phyloP scores from a whole-genome alignment of 176 grass and related monocot genomes.

The Hordeum vulgare region DNA sequence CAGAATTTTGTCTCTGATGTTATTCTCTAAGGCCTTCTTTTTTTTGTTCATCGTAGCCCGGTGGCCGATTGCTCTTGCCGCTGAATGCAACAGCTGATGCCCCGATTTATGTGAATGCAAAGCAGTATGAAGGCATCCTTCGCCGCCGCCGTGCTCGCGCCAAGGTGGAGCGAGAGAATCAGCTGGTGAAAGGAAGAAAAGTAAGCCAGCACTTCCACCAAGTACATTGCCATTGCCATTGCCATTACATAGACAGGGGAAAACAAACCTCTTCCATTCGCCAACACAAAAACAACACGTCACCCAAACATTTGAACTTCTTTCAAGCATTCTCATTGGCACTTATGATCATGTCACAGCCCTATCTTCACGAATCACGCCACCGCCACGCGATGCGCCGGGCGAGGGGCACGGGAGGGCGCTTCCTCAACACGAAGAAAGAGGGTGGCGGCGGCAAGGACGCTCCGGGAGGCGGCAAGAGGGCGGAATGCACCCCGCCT shows the following conservation, averaged over 20 bases:
- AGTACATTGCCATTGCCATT: not conserved
- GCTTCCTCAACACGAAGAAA: constrained; percentile 93
- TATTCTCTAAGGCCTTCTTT: not conserved
- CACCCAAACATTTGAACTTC: not conserved
- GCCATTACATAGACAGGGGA: not conserved
- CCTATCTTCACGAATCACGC: constrained; percentile 84
- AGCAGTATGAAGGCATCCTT: constrained; percentile 89
- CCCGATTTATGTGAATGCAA: constrained; percentile 85
- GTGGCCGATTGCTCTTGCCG: constrained; percentile 67
- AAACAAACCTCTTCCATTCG: not conserved
- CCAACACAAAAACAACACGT: not conserved
- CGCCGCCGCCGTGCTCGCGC: constrained; percentile 83
- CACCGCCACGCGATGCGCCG: constrained; percentile 91
- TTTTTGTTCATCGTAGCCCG: constrained; percentile 23
- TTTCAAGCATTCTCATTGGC: not conserved
- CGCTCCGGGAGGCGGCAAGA: not conserved
- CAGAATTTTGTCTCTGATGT: not conserved
- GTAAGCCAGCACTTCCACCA: constrained; percentile 26
- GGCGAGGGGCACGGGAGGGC: constrained; percentile 65
- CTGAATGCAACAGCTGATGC: constrained; percentile 56
- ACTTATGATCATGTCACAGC: constrained; percentile 22
- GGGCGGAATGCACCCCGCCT: not conserved
- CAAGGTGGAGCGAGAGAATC: constrained; percentile 59
- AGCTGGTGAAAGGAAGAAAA: constrained; percentile 58
- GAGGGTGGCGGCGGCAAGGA: not conserved